A percentile compares a stretch with the other conserved stretches of the same genome.
phyloP scores from a whole-genome alignment of 208 protist genomes.

The Trypanosoma platydactyli region DNA sequence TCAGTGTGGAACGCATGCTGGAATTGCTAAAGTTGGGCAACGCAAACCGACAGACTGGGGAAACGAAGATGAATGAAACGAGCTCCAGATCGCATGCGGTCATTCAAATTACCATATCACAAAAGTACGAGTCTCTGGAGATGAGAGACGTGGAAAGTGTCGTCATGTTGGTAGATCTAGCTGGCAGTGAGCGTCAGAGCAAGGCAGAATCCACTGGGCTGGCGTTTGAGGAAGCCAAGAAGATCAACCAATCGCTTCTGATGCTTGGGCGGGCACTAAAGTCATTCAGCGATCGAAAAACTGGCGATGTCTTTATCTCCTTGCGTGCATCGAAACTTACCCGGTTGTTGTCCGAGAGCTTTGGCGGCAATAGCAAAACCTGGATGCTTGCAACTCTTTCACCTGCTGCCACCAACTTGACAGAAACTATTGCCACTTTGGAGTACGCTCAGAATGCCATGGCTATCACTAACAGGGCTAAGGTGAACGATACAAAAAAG shows the following conservation, averaged over 20 bases:
- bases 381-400: constrained; percentile 87
- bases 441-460: constrained; percentile 83
- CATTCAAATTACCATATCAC: constrained; percentile 86
- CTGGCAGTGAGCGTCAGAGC: constrained; percentile 70
- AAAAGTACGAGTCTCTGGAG: constrained; percentile 64
- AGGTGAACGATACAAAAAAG: constrained; percentile 60
- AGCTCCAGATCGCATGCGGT: constrained; percentile 97
- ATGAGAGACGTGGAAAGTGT: constrained; percentile 48
- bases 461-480: constrained; percentile 77
- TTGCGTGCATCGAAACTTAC: constrained; percentile 91
- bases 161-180: constrained; percentile 73
- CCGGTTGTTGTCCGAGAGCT: constrained; percentile 84
- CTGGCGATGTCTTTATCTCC: constrained; percentile 64
- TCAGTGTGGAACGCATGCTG: constrained; percentile 61
- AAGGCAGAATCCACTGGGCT: constrained; percentile 78
- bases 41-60: constrained; percentile 44
- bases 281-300: constrained; percentile 76
- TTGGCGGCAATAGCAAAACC: constrained; percentile 92
- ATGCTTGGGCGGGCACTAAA: constrained; percentile 87
- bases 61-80: constrained; percentile 70
- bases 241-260: constrained; percentile 88
- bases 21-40: constrained; percentile 62
- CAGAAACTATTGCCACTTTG: constrained; percentile 79
- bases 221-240: constrained; percentile 86
- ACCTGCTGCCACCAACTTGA: constrained; percentile 76